Conservation (phyloP, 2,329 filamentous ascomycete genomes). For the Ilyonectria robusta region DNA sequence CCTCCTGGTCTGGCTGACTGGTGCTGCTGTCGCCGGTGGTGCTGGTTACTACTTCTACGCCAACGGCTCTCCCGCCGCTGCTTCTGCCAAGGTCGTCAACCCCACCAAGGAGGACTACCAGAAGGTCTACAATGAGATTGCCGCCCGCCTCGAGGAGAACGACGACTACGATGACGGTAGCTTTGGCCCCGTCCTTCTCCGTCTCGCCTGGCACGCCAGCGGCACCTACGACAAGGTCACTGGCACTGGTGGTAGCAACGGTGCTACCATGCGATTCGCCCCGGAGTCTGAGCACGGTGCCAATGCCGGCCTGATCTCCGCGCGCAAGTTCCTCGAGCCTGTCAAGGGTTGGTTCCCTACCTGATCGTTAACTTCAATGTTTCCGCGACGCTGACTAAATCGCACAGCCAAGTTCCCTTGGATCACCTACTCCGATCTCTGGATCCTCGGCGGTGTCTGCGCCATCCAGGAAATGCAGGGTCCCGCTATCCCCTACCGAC, state of each 20-base stretch:
- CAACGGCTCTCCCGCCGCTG: conserved; percentile 65
- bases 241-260: conserved; percentile 92
- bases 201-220: conserved; percentile 93
- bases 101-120: conserved; percentile 92
- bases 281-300: conserved; percentile 93
- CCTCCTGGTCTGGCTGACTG: conserved; percentile 70
- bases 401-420: conserved; percentile 80
- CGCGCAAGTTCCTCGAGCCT: conserved; percentile 93
- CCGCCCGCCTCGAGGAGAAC: conserved; percentile 84
- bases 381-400: conserved; percentile 23
- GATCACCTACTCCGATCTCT: conserved; percentile 97
- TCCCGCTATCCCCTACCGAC: conserved; percentile 88
- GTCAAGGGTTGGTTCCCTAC: conserved; percentile 77
- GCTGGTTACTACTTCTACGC: conserved; percentile 78
- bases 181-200: conserved; percentile 91
- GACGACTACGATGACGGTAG: conserved; percentile 97
- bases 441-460: conserved; percentile 89
- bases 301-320: conserved; percentile 89
- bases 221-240: conserved; percentile 94
- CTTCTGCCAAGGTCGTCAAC: conserved; percentile 72
- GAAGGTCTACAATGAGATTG: conserved; percentile 92
- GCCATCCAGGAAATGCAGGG: conserved; percentile 97
- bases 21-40: conserved; percentile 72
- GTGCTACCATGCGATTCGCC: conserved; percentile 95
- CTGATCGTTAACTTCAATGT: neutral